Conservation (phyloP, 495 filamentous ascomycete genomes). For the Penicillium diatomitis region DNA sequence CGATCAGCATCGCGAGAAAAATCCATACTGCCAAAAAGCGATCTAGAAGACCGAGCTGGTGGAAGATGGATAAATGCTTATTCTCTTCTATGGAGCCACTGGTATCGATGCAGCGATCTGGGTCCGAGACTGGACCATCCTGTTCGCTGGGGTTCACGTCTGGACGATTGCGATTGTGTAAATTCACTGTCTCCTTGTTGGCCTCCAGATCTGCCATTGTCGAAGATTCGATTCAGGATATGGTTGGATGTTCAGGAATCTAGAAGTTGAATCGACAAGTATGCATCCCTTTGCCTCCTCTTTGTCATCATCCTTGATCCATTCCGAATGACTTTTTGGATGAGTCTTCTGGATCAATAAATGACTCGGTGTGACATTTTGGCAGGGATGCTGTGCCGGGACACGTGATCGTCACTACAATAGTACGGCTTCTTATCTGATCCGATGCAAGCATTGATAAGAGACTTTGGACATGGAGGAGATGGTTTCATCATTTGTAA, state of each 20-base stretch:
- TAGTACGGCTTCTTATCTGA: neutral
- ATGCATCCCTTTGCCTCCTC: neutral
- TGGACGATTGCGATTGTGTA: neutral
- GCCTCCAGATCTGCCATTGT: neutral
- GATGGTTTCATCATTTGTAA: no score
- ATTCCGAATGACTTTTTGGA: neutral
- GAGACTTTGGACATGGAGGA: no score
- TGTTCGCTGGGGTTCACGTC: neutral
- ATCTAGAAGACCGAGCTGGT: constrained; percentile 57
- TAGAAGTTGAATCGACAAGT: neutral
- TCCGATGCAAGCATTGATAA: no score
- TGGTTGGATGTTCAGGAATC: no score
- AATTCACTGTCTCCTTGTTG: neutral
- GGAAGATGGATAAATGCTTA: constrained; percentile 26
- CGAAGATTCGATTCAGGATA: no score
- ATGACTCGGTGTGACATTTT: neutral
- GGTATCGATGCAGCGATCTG: neutral
- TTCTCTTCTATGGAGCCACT: neutral
- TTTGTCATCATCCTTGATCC: neutral
- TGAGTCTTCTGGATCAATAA: neutral
- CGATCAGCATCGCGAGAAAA: constrained; percentile 71
- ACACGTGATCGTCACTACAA: neutral
- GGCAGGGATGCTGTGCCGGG: neutral
- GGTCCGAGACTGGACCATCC: neutral
- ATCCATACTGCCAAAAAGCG: constrained; percentile 78